These are phyloP conservation scores for Rhodotorula sp. DNA, from an alignment of 1,284 basidiomycete genomes.

Conservation along the genomic window DNA sequence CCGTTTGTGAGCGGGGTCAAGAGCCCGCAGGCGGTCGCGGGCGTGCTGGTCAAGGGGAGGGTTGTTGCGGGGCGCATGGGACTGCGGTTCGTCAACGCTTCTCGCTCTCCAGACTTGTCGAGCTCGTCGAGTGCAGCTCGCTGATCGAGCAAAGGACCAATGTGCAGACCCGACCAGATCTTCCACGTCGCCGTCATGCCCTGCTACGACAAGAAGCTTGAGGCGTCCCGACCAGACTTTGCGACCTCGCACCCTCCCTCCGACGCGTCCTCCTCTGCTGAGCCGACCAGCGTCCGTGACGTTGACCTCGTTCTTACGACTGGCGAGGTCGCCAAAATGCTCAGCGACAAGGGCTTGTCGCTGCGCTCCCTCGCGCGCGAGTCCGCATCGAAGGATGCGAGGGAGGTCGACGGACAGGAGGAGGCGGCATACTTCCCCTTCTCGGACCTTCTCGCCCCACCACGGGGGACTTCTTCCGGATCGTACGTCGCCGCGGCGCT, in stretches of 20 bases:
- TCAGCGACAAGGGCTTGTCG: conserved; percentile 80
- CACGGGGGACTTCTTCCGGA: conserved; percentile 90
- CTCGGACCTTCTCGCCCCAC: conserved; percentile 66
- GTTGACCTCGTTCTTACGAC: conserved; percentile 98
- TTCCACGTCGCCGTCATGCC: conserved; percentile 99
- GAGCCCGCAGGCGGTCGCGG: conserved; percentile 93
- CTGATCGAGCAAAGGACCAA: not conserved
- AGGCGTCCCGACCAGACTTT: conserved; percentile 90
- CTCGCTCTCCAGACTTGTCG: conserved; percentile 1
- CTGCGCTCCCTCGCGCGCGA: conserved; percentile 57
- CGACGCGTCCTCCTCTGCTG: conserved; percentile 2
- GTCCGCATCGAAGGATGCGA: not conserved
- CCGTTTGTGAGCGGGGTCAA: conserved; percentile 86
- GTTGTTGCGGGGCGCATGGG: conserved; percentile 70
- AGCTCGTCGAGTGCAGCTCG: too few relatives aligned
- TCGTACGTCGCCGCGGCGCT: conserved; percentile 80
- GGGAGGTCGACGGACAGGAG: conserved; percentile 6
- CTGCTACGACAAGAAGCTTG: conserved; percentile 99
- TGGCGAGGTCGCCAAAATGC: conserved; percentile 85
- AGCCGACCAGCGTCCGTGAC: conserved; percentile 72
- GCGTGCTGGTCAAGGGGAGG: conserved; percentile 78
- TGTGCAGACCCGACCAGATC: conserved; percentile 69
- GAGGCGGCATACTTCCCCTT: conserved; percentile 40
- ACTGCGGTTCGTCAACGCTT: conserved; percentile 61
- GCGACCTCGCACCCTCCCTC: conserved; percentile 59